Percentiles rank a stretch among this genome's conserved stretches.
Evolutionary conservation across 352 stramenopile genomes (phyloP).

Genomic region (Pythium pyrilobum): DNA sequence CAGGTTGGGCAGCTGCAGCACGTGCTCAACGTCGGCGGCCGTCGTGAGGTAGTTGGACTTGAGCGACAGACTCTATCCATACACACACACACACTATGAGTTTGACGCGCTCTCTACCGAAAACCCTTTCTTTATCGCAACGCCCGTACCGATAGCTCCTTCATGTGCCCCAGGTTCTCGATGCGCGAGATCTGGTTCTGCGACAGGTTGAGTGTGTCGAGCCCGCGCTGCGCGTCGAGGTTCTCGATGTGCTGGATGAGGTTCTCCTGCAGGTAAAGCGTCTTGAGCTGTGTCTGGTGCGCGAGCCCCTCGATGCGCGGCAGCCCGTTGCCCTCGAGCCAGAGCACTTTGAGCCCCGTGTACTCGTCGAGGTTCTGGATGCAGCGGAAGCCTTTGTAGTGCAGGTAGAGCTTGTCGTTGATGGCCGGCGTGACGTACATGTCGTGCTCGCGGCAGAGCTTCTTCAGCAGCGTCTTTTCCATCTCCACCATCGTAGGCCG

Average conservation of each 20-base stretch:
- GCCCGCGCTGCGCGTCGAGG: constrained; percentile 40
- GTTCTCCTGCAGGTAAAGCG: constrained; percentile 95
- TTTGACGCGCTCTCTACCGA: neutral
- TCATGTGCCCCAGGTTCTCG: constrained; percentile 73
- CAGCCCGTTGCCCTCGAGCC: constrained; percentile 93
- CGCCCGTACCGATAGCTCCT: constrained; percentile 46
- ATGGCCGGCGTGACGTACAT: constrained; percentile 89
- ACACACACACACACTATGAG: constrained; percentile 11
- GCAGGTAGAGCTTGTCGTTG: constrained; percentile 96
- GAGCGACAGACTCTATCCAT: constrained; percentile 45
- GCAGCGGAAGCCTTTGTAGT: constrained; percentile 93
- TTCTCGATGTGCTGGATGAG: constrained; percentile 91
- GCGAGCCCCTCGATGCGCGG: constrained; percentile 88
- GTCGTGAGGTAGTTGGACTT: constrained; percentile 72
- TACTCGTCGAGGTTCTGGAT: constrained; percentile 96
- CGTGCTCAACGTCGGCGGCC: constrained; percentile 51
- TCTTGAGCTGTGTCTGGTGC: constrained; percentile 80
- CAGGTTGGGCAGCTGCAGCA: constrained; percentile 60
- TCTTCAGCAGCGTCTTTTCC: constrained; percentile 83
- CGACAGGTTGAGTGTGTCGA: constrained; percentile 80
- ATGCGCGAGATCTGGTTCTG: constrained; percentile 79
- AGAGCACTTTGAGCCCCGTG: constrained; percentile 91
- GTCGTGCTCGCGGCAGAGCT: constrained; percentile 88
- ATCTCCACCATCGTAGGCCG: constrained; percentile 87
- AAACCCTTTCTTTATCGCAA: neutral